Percentiles rank a stretch among this genome's conserved stretches.
These are phyloP conservation scores for Turritis glabra DNA, from an alignment of 345 rosid species.

Conservation along the genomic window DNA sequence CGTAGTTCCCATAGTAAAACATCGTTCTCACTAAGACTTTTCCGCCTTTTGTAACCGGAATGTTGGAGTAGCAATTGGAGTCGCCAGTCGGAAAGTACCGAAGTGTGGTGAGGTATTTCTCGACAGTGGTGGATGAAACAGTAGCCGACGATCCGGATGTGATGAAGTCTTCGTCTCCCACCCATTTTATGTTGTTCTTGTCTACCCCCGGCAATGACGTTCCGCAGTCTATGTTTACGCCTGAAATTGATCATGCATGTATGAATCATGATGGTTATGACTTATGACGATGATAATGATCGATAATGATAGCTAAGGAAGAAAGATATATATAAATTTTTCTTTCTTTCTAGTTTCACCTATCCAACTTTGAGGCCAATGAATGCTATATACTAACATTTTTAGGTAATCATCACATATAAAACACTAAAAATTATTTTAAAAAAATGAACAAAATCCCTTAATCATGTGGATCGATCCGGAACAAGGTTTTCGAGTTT, in stretches of 20 bases:
- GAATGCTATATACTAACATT: too few relatives aligned
- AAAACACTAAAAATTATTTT: too few relatives aligned
- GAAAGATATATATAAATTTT: neutral
- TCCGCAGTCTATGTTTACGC: conserved; percentile 38
- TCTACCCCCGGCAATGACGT: conserved; percentile 15
- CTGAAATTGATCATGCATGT: conserved; percentile 3
- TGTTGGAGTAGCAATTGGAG: conserved; percentile 34
- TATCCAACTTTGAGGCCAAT: too few relatives aligned
- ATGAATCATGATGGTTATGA: neutral
- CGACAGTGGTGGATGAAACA: neutral
- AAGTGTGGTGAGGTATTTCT: conserved; percentile 25
- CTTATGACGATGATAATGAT: neutral
- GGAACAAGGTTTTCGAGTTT: neutral
- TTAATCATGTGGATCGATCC: neutral
- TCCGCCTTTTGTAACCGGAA: conserved; percentile 25
- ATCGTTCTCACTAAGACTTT: conserved; percentile 24
- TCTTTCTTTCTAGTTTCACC: too few relatives aligned
- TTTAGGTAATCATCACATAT: too few relatives aligned
- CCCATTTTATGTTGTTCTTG: conserved; percentile 24
- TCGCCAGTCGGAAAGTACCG: conserved; percentile 29
- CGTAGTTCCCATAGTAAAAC: conserved; percentile 37
- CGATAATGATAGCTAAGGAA: neutral
- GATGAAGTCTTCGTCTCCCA: conserved; percentile 34
- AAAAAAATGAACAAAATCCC: neutral
- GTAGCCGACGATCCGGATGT: too few relatives aligned